Conservation (phyloP, 2,329 filamentous ascomycete genomes). For the Microcyclosporella mali region DNA sequence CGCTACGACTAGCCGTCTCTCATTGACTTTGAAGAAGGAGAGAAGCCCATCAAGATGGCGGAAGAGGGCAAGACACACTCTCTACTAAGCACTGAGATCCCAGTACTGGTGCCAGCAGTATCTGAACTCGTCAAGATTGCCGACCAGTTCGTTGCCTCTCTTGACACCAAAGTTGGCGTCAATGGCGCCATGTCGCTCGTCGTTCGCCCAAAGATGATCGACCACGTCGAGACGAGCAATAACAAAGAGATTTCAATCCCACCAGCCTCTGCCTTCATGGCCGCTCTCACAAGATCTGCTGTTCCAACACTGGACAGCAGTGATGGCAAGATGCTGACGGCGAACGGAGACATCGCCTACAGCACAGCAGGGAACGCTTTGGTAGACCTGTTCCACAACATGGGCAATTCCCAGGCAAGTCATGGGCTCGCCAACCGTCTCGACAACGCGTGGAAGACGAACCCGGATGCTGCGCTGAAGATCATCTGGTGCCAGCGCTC, state of each 20-base stretch:
- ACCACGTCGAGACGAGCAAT: not conserved
- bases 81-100: too few species aligned
- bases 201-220: not conserved
- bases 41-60: too few species aligned
- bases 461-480: conserved; percentile 48
- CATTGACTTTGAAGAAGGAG: too few species aligned
- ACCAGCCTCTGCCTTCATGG: conserved; percentile 17
- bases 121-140: too few species aligned
- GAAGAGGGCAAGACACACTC: too few species aligned
- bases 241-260: not conserved
- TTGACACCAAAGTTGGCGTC: not conserved
- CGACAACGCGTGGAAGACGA: conserved; percentile 44
- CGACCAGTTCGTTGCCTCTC: too few species aligned
- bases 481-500: conserved; percentile 56
- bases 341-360: conserved; percentile 47
- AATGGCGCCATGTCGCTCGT: not conserved
- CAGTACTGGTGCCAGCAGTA: not conserved
- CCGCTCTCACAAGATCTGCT: conserved; percentile 11
- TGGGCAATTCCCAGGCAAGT: conserved; percentile 39
- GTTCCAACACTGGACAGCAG: conserved; percentile 17
- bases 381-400: conserved; percentile 51
- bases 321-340: conserved; percentile 44
- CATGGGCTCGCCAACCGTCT: conserved; percentile 40
- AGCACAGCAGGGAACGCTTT: conserved; percentile 42
- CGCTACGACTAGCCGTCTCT: too few species aligned